These are phyloP conservation scores for Agaricales sp. DNA, from an alignment of 1,284 basidiomycete genomes.

Conservation along the genomic window DNA sequence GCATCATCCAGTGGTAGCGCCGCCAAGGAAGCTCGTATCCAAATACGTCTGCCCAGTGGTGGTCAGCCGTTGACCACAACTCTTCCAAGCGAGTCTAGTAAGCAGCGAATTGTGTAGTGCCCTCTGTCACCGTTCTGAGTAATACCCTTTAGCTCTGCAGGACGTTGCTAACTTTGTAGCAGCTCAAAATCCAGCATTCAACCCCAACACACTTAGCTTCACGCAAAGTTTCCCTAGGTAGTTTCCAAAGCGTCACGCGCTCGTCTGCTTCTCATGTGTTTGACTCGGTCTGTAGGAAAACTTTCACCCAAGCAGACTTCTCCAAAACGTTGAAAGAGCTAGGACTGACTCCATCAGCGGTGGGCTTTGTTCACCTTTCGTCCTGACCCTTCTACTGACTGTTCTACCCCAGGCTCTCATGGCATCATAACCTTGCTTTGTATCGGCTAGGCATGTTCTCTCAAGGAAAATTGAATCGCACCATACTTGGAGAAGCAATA, in stretches of 20 bases:
- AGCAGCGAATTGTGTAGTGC: too few species aligned
- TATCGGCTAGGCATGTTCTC: too few species aligned
- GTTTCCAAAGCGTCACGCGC: constrained; percentile 15
- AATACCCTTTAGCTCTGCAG: constrained; percentile 44
- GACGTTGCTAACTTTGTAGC: constrained; percentile 85
- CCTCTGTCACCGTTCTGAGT: constrained; percentile 3
- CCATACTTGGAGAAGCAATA: too few species aligned
- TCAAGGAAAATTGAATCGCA: too few species aligned
- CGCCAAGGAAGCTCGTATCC: constrained; percentile 75
- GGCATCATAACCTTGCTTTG: not conserved
- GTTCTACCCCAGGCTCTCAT: not conserved
- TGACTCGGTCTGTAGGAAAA: constrained; percentile 41
- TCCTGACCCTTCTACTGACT: not conserved
- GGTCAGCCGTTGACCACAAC: constrained; percentile 76
- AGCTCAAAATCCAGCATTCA: constrained; percentile 55
- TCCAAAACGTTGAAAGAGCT: constrained; percentile 60
- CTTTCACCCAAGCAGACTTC: constrained; percentile 53
- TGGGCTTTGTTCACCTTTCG: constrained; percentile 20
- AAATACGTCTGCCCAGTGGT: constrained; percentile 74
- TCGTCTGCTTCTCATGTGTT: constrained; percentile 4
- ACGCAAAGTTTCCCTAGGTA: constrained; percentile 79
- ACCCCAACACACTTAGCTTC: constrained; percentile 69
- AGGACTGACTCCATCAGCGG: constrained; percentile 72
- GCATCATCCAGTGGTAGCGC: constrained; percentile 50
- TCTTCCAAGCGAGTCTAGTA: constrained; percentile 69